Evolutionary conservation across 345 rosid species (phyloP), one percentile per base, ranked within the genome.

Genomic region (Populus nigra): DNA sequence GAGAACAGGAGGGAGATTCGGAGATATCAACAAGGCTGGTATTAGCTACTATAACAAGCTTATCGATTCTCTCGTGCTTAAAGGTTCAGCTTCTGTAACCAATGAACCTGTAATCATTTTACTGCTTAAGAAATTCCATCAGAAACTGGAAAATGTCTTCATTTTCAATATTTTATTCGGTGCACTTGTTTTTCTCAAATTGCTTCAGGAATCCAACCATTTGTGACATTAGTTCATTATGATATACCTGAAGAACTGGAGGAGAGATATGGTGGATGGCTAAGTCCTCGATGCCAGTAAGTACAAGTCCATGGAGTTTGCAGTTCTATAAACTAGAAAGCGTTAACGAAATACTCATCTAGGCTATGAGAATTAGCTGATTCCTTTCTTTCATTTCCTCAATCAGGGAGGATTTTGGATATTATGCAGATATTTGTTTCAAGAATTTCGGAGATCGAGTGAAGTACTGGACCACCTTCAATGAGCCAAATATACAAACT

Each of bases 1-100:
- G 68, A 49, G n/a, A 39, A 22, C 78, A 89, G 97, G 81, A 79
- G 96, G 98, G 65, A 91, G 91, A 87, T 86, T 82, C 62, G 97
- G 96, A 80, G 76, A 63, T 22, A 77, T 87, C 25, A 94, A 94
- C 65, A 50, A 67, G 62, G 87, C 77, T 23, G 98, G 96, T n/a
- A 88, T 94, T 78, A 72, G 72, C 31, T 70, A 84, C 73, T 94
- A 90, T 70, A 84, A 90, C 88, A 87, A 70, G 53, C 79, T 92
- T 71, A 88, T 92, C 62, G 29, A 90, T 67, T 85, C 86, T 47
- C 94, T 94, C 69, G 81, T 88, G 65, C 75, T 22, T 8, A 83
- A 76, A 81, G 94, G 97, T 89, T 17, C 27, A 18, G 22, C 65
- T 73, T 7, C 25, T 55, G 33, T 18, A n/a, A 13, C 27, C 5